These are phyloP conservation scores for Aspergillus spinulosporus DNA, from an alignment of 2,329 filamentous ascomycete genomes.

Conservation along the genomic window DNA sequence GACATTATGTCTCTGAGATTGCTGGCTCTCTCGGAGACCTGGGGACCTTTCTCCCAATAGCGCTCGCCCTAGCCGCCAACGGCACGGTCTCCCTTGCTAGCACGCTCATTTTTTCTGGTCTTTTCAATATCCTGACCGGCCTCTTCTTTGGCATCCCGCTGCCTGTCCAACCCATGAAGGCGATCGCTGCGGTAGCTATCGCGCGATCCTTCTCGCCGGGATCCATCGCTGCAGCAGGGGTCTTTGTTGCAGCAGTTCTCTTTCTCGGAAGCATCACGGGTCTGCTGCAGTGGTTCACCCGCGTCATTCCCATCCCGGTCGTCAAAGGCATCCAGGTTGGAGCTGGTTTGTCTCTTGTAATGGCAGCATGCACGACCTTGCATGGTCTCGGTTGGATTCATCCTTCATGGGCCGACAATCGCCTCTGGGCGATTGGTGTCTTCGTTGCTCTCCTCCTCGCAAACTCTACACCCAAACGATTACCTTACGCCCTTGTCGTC, in stretches of 20 bases:
- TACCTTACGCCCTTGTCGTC: conserved; percentile 77
- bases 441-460: conserved; percentile 71
- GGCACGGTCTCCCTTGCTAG: conserved; percentile 76
- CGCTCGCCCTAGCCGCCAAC: conserved; percentile 79
- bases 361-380: conserved; percentile 71
- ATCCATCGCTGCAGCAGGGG: conserved; percentile 77
- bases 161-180: conserved; percentile 87
- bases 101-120: conserved; percentile 83
- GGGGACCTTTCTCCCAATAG: conserved; percentile 83
- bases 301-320: conserved; percentile 78
- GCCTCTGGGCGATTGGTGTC: conserved; percentile 71
- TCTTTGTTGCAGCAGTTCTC: conserved; percentile 73
- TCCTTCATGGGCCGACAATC: conserved; percentile 71
- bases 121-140: conserved; percentile 84
- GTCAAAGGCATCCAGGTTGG: conserved; percentile 95
- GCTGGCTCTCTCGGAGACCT: conserved; percentile 87
- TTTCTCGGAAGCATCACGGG: conserved; percentile 77
- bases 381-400: conserved; percentile 67
- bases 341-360: conserved; percentile 77
- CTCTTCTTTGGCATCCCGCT: conserved; percentile 81
- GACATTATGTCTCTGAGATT: conserved; percentile 68
- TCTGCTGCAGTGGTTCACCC: conserved; percentile 70
- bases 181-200: conserved; percentile 89
- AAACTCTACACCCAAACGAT: conserved; percentile 57
- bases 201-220: conserved; percentile 64